Evolutionary conservation across 2,329 filamentous ascomycete genomes (phyloP).

Genomic region (Pseudocercospora pini-densiflorae): DNA sequence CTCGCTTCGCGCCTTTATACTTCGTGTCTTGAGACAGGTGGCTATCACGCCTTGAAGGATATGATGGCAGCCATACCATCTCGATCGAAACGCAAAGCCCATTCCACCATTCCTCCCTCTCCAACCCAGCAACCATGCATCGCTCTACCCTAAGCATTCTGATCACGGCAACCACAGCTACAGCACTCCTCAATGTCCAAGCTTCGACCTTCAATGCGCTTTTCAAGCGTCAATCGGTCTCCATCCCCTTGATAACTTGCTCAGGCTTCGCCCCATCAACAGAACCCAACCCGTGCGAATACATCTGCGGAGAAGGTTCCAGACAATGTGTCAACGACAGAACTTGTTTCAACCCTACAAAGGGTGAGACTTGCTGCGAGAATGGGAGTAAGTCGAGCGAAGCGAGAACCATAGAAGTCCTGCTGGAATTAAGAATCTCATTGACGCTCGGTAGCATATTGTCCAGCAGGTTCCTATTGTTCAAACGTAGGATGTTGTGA

Average conservation of each 20-base stretch:
- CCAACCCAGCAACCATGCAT: not conserved
- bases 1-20: not conserved
- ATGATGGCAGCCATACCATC: no score
- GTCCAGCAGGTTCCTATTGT: not conserved
- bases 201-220: not conserved
- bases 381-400: not conserved
- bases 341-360: not conserved
- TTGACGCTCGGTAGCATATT: not conserved
- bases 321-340: not conserved
- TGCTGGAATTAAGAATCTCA: no score
- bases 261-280: not conserved
- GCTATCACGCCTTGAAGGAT: not conserved
- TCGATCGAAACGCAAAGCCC: no score
- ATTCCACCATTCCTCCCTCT: not conserved
- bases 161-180: not conserved
- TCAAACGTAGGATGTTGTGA: not conserved
- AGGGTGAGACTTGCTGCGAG: not conserved
- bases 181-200: not conserved
- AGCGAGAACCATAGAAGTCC: no score
- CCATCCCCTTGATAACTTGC: not conserved
- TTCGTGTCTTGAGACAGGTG: not conserved
- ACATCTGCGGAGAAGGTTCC: not conserved
- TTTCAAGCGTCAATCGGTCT: not conserved
- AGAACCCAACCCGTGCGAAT: not conserved
- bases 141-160: not conserved